Evolutionary conservation across 306 rosid species (phyloP), one percentile per base, ranked within the genome.

Genomic region (Malus sieversii): DNA sequence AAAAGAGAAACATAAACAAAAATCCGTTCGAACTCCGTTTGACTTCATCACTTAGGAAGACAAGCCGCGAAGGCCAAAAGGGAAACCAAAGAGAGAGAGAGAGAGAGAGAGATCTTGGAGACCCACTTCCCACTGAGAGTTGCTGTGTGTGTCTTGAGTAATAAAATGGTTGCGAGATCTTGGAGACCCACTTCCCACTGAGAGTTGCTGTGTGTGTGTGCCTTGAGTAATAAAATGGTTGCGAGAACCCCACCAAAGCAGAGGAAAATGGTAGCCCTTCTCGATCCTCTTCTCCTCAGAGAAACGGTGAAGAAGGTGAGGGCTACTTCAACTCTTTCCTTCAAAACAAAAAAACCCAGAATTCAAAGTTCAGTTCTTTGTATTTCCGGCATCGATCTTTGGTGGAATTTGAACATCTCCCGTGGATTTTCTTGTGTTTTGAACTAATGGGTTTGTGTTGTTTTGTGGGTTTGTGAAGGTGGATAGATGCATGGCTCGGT

Each of bases 181-280:
- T 62, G 48, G 57, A 85, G 85, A 82, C 85, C 88, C 89, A 91
- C 83, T 57, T 15, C 55, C 55, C 55, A 57, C 23, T 13, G 67
- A 33, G 82, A 76, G 80, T 46, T 82, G 38, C 38, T 27, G 29
- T 27, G 29, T 5, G 29, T 5, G 35, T 63, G 71, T 48, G 61
- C 68, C 19, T 46, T 46, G 4, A 14, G 53, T 46, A 14, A 46
- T 38, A 86, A 83, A 80, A 95, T 95, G 99, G 97, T 95, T 42
- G 97, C 99, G 0, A 95, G 92, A 92, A 89, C 90, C 84, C 97
- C 99, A 87, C 92, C 86, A 51, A 90, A 89, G 78, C 90, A 85
- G 62, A 92, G 55, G 85, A 90, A 76, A 75, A 80, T 85, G 82
- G 81, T 84, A 61, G 96, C 98, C 12, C 76, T 92, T 68, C 92